Conservation (phyloP, 306 rosid species). For the Dicorynia guianensis region DNA sequence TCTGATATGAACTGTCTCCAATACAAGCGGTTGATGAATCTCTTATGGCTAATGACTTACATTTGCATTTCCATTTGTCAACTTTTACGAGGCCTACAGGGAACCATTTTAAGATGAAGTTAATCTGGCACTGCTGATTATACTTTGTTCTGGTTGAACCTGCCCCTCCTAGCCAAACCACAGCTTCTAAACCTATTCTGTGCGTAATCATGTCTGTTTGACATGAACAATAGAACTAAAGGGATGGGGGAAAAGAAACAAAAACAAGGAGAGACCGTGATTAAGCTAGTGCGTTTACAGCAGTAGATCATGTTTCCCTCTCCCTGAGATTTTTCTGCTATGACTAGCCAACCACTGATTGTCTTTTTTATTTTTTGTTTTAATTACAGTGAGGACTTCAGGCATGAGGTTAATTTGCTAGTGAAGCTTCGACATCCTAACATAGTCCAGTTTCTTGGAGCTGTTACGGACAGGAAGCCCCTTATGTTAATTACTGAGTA, state of each 20-base stretch:
- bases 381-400: slow-evolving; percentile 83
- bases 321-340: slow-evolving; percentile 24
- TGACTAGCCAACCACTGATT: slow-evolving; percentile 23
- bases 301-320: slow-evolving; percentile 8
- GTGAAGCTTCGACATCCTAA: slow-evolving; percentile 99
- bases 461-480: slow-evolving; percentile 96
- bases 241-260: not conserved
- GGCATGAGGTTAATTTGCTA: slow-evolving; percentile 93
- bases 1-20: not conserved
- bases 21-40: slow-evolving; percentile 8
- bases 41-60: not conserved
- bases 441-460: slow-evolving; percentile 99
- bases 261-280: not conserved
- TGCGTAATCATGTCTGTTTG: slow-evolving; percentile 8
- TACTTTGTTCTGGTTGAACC: slow-evolving; percentile 25
- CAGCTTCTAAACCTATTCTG: not conserved
- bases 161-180: not conserved
- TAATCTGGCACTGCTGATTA: slow-evolving; percentile 3
- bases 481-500: slow-evolving; percentile 95
- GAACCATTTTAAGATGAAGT: slow-evolving; percentile 10
- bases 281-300: slow-evolving; percentile 27
- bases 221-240: slow-evolving; percentile 32
- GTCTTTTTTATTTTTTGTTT: slow-evolving; percentile 12
- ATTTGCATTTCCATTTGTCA: slow-evolving; percentile 6
- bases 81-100: not conserved